Evolutionary conservation across 2,329 filamentous ascomycete species (phyloP), one percentile per base, ranked within the genome.

Genomic region (Eutypa lata): DNA sequence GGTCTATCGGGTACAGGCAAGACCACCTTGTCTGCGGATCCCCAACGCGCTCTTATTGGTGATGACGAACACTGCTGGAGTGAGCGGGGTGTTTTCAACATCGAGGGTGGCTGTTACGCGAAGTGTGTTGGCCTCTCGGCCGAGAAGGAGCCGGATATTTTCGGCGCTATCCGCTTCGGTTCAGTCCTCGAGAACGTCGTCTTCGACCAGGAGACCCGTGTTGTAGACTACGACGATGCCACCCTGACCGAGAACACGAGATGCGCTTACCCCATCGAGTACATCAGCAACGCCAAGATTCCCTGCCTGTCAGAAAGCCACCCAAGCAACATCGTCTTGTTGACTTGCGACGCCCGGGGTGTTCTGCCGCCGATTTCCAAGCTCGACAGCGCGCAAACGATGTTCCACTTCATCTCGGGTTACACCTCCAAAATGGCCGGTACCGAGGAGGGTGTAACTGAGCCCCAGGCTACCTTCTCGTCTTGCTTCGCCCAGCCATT

Each of bases 381-480:
- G 83, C 88, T 99, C 71, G 86, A 89, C 80, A 84, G 88, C 60
- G 86, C 90, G 67, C 94, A 97, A 80, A 96, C 91, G 74, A 97
- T 99, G 93, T 99, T 97, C 88, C 94, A 99, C 83, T 99, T 99
- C 86, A 99, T 99, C 77, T 96, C 90, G 18, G 94, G 94, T 65
- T 99, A 99, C 83, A 99, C 94, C 60, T 97, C 93, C 71, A 99
- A 99, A 87, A 99, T 99, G 94, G 94, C 94, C 61, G 94, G 94
- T 68, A 99, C 94, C 33, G 94, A 99, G 79, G 91, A 97, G 61
- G 94, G 94, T 68, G 86, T 99, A 61, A 95, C 90, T 10, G 94
- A 99, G 78, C 94, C 94, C 60, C 91, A 97, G 77, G 94, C 94
- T 22, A 99, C 94, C 68, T 99, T 99, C 86, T 97, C 92, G 24